These are phyloP conservation scores for Neurospora sp. DNA, from an alignment of 495 filamentous ascomycete genomes.

Conservation along the genomic window DNA sequence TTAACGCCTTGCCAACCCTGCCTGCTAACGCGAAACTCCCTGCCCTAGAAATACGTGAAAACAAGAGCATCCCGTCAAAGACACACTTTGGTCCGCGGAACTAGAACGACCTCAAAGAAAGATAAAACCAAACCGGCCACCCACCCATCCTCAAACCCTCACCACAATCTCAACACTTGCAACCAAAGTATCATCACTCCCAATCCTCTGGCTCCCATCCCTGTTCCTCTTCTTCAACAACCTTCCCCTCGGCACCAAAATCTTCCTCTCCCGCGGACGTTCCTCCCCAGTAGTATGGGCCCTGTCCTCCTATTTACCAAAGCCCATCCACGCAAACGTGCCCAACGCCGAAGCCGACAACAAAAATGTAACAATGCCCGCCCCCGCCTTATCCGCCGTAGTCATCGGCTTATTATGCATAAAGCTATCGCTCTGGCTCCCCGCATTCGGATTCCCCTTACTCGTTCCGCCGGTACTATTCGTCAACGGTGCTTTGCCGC, in stretches of 20 bases:
- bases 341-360: slow-evolving; percentile 28
- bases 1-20: not conserved
- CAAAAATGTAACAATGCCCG: slow-evolving; percentile 50
- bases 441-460: slow-evolving; percentile 51
- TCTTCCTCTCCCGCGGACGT: not conserved
- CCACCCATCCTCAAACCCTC: not conserved
- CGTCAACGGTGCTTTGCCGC: slow-evolving; percentile 40
- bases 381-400: slow-evolving; percentile 53
- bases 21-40: not conserved
- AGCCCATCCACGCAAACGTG: slow-evolving; percentile 39
- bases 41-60: not conserved
- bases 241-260: not conserved
- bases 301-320: slow-evolving; percentile 12
- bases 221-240: not conserved
- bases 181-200: not conserved
- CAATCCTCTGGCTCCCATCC: not conserved
- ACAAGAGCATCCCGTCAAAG: not conserved
- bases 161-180: not conserved
- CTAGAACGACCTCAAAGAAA: not conserved
- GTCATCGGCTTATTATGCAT: slow-evolving; percentile 30
- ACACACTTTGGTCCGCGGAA: not conserved
- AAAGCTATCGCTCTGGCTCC: slow-evolving; percentile 23
- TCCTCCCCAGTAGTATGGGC: not conserved
- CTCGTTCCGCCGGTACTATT: slow-evolving; percentile 54
- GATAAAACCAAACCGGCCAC: not conserved